Evolutionary conservation across 192 early-diverging fungal species (phyloP), one percentile per base, ranked within the genome.

Genomic region (Coemansia sp.): DNA sequence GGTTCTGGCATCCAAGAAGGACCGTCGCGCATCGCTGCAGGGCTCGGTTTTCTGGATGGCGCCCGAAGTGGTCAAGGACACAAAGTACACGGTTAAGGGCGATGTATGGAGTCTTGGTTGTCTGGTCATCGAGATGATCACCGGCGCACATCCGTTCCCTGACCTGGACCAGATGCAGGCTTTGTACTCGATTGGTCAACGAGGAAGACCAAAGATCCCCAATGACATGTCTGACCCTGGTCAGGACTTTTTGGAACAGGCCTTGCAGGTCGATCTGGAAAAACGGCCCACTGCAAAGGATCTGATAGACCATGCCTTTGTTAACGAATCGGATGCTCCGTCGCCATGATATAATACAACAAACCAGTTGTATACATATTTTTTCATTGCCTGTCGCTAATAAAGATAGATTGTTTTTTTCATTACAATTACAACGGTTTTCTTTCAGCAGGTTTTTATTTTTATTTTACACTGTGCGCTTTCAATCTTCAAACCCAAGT

Each of bases 21-120:
- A 80, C 14, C 83, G 86, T 16, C 76, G 89, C 50, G 92, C 82
- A 61, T 96, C 95, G 48, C 72, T 98, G 61, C 94, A 97, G 83
- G 97, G 97, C 1, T 94, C 94, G 0, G 89, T 98, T 30, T 94
- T 93, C 77, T 99, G 97, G 97, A 98, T 98, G 96, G 96, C 97
- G n/a, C 97, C 96, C 22, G 97, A 98, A 79, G 94, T 98, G 6
- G 92, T 96, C 56, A 92, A 93, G 73, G 90, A 93, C 74, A 93
- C 91, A 4, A 89, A 91, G 34, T 97, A 97, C 71, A 93, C 93
- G 7, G 85, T 89, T 61, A 97, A 96, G 84, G 93, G 92, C 25
- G 94, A 96, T 69, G 92, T 95, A 36, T 96, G 94, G 95, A 89
- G 90, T 69, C 80, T 99, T 30, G 96, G 96, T 8, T 98, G 96